These are phyloP conservation scores for Magnusiomyces ingens DNA, from an alignment of 1,139 yeast species.

Conservation along the genomic window DNA sequence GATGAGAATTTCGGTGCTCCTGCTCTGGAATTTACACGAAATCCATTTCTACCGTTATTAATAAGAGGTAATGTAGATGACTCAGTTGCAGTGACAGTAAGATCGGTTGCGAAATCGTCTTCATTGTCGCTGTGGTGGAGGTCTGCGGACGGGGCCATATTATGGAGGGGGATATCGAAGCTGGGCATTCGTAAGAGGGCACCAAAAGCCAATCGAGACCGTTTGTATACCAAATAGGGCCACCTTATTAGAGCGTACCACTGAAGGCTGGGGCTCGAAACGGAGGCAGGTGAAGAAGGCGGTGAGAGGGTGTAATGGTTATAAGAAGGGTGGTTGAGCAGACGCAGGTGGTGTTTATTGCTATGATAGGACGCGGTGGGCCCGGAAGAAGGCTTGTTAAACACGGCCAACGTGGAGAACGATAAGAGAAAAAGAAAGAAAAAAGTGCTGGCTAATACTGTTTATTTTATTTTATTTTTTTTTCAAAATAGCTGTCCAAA, in stretches of 20 bases:
- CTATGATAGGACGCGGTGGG: no score
- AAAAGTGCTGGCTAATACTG: background rate
- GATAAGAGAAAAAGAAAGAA: background rate
- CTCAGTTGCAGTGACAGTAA: constrained; percentile 8
- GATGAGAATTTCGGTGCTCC: constrained; percentile 5
- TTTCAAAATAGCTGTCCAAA: no score
- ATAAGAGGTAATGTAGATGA: constrained; percentile 19
- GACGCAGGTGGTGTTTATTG: no score
- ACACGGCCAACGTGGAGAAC: background rate
- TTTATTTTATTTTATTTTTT: background rate
- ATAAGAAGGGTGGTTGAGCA: no score
- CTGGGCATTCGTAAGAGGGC: constrained; percentile 1
- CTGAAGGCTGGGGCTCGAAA: background rate
- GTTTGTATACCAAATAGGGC: constrained; percentile 2
- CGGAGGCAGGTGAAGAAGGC: no score
- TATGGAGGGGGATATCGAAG: background rate
- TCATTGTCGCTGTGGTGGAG: constrained; percentile 1
- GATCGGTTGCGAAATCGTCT: background rate
- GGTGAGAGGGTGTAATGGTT: no score
- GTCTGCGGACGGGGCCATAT: background rate
- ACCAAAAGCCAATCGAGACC: constrained; percentile 4
- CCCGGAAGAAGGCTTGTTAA: no score
- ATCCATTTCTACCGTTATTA: constrained; percentile 9
- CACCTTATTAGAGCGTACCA: constrained; percentile 4
- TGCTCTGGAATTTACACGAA: background rate